phyloP scores from a whole-genome alignment of 768 basidiomycete species.

The Gloeostereum incarnatum region DNA sequence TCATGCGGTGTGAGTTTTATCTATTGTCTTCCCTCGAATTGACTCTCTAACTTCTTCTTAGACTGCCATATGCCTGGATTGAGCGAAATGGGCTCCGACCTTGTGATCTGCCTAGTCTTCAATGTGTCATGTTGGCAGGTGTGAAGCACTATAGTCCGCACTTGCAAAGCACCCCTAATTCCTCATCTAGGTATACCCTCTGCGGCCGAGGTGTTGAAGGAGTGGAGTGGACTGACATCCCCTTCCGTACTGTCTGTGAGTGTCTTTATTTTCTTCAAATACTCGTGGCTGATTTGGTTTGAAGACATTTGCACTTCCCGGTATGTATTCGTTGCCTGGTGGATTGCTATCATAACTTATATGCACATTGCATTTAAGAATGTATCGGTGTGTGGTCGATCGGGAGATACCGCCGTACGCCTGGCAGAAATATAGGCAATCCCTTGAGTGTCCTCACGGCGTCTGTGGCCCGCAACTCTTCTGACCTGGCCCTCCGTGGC shows the following conservation, averaged over 20 bases:
- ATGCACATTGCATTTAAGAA: background rate
- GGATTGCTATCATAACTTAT: background rate
- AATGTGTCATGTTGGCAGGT: constrained; percentile 2
- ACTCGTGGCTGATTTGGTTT: no score
- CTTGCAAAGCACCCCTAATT: background rate
- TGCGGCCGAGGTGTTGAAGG: background rate
- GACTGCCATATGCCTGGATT: constrained; percentile 1
- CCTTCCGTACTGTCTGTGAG: no score
- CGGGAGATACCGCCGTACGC: background rate
- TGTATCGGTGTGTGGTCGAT: background rate
- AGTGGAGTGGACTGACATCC: no score
- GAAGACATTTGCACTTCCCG: constrained; percentile 4
- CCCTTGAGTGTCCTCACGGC: background rate
- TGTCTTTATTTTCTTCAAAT: no score
- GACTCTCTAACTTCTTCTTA: background rate
- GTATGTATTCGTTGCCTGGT: background rate
- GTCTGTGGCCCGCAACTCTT: background rate
- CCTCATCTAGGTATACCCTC: background rate
- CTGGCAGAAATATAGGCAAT: background rate
- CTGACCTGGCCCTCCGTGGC: constrained; percentile 1
- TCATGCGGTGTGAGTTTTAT: constrained; percentile 1
- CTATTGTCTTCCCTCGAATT: no score
- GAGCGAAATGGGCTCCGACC: constrained; percentile 2
- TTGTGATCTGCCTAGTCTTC: constrained; percentile 1
- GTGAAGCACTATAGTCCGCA: background rate